Evolutionary conservation across 768 basidiomycete genomes (phyloP), one percentile per base, ranked within the genome.

Genomic region (Russula lepida): DNA sequence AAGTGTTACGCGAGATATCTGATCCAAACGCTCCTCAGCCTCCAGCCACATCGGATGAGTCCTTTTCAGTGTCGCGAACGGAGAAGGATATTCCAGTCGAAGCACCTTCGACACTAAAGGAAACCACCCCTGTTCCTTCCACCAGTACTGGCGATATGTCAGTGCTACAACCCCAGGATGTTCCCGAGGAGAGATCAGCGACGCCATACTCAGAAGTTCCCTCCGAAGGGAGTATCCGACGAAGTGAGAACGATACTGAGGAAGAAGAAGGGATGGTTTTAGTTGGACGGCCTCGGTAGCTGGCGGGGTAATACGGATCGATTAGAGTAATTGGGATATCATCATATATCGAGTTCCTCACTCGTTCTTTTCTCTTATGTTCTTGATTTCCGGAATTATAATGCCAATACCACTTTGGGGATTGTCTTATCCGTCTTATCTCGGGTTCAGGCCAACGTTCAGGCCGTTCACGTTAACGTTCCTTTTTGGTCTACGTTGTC

Each of bases 201-300:
- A 56, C 65, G n/a, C 58, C 69, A 46, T 58, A 70, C 50, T 71
- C 70, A 0, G 71, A 74, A 56, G 62, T 71, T 62, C 57, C 72
- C 61, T 62, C 72, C 0, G 69, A 69, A 19, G 71, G 54, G 69
- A 64, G 72, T 65, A 25, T 71, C 62, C 39, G 77, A 64, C 73
- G 78, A 47, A 89, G 85, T 64, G 85, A 85, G 69, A 79, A 80
- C 64, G 86, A 89, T 67, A 91, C 89, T 41, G 89, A 92, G 69
- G 85, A 87, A 69, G 89, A 92, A 60, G 89, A 92, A 68, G 89
- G 87, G 6, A 85, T 91, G 84, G 81, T 92, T 60, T 70, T 91
- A 30, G 84, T 92, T 54, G 85, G 83, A 43, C 79, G 84, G 59
- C 88, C 88, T 11, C 57, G 49, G 25, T 62, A 53, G 48, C 28